A percentile compares a stretch with the other conserved stretches of the same genome.
phyloP scores from a whole-genome alignment of 2,329 filamentous ascomycete species.

The Verticillium albo-atrum region DNA sequence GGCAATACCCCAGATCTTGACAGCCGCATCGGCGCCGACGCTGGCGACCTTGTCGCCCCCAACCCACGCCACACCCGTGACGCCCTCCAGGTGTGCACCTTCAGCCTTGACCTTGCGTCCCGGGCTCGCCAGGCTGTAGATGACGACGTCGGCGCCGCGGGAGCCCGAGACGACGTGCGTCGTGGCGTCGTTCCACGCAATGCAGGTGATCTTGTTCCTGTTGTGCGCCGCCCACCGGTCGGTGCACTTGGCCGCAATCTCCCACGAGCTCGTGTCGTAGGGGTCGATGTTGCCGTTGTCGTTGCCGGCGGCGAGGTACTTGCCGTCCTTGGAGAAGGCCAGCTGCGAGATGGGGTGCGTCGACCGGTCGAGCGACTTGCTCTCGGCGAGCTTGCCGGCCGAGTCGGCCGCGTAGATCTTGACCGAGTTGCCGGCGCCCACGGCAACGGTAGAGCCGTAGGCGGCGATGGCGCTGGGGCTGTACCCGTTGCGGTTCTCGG shows the following conservation, averaged over 20 bases:
- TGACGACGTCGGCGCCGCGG: constrained; percentile 85
- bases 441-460: constrained; percentile 61
- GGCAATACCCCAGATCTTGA: constrained; percentile 81
- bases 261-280: constrained; percentile 62
- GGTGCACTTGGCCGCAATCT: constrained; percentile 55
- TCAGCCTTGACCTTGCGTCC: constrained; percentile 77
- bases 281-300: constrained; percentile 83
- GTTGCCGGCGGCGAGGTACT: constrained; percentile 76
- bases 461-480: constrained; percentile 70
- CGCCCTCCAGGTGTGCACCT: constrained; percentile 95
- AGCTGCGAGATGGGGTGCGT: constrained; percentile 72
- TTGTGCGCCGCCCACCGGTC: constrained; percentile 66
- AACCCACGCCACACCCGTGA: constrained; percentile 82
- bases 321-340: constrained; percentile 77
- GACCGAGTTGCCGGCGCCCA: constrained; percentile 71
- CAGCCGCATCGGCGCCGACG: constrained; percentile 78
- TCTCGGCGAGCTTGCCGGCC: constrained; percentile 48
- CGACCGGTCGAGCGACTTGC: constrained; percentile 59
- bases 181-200: constrained; percentile 73
- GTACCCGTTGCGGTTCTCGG: constrained; percentile 55
- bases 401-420: constrained; percentile 66
- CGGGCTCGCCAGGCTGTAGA: constrained; percentile 84
- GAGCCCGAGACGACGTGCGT: constrained; percentile 79
- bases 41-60: constrained; percentile 67
- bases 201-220: constrained; percentile 46